A percentile compares a stretch with the other conserved stretches of the same genome.
Conservation (phyloP, 139 green algal genomes). For the Limnomonas spitsbergensis region DNA sequence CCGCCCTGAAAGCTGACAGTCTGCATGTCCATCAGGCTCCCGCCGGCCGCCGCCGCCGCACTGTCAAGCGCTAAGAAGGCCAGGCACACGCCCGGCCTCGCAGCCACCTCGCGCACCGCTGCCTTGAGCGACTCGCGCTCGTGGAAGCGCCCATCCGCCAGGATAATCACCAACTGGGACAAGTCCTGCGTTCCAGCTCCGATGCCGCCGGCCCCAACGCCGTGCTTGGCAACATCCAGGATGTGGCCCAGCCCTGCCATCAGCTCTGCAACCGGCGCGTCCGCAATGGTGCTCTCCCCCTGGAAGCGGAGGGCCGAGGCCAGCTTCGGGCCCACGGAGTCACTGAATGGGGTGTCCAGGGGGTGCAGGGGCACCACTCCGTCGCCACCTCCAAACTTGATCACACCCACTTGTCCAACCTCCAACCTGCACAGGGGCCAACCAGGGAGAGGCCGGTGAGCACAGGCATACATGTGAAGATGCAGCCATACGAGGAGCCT, state of each 20-base stretch:
- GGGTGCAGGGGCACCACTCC: conserved; percentile 75
- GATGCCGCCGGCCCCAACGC: conserved; percentile 32
- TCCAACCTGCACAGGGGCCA: conserved; percentile 67
- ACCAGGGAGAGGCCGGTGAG: conserved; percentile 75
- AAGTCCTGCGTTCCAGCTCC: conserved; percentile 48
- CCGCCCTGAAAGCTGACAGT: conserved; percentile 82
- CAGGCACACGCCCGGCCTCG: conserved; percentile 75
- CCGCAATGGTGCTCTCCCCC: conserved; percentile 90
- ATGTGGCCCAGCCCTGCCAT: conserved; percentile 68
- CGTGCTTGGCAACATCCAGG: conserved; percentile 67
- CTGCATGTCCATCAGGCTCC: conserved; percentile 85
- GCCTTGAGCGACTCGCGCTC: conserved; percentile 83
- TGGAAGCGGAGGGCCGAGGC: conserved; percentile 68
- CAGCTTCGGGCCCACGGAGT: conserved; percentile 73
- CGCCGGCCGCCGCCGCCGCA: conserved; percentile 13
- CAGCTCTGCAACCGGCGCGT: conserved; percentile 86
- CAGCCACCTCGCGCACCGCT: conserved; percentile 56
- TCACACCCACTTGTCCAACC: conserved; percentile 72
- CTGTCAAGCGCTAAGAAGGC: conserved; percentile 89
- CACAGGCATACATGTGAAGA: neutral
- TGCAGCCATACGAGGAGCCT: no score
- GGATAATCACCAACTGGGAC: conserved; percentile 93
- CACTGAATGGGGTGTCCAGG: conserved; percentile 81
- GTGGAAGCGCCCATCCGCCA: conserved; percentile 96
- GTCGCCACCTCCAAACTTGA: conserved; percentile 83